These are phyloP conservation scores for Lodderomyces beijingensis DNA, from an alignment of 1,139 yeast genomes.

Conservation along the genomic window DNA sequence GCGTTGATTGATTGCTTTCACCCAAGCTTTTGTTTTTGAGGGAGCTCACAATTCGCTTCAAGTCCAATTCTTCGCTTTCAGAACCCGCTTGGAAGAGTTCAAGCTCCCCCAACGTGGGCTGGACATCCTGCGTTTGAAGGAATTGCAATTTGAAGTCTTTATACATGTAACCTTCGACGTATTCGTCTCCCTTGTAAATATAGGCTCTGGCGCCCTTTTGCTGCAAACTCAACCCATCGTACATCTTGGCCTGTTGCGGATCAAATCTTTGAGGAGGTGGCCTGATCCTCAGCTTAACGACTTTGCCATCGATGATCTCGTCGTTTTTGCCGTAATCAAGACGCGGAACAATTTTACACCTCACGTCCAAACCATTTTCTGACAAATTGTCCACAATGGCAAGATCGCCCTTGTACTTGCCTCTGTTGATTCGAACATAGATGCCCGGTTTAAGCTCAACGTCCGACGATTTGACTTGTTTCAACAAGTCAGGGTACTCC, in stretches of 20 bases:
- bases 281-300: conserved; percentile 53
- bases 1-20: conserved; percentile 28
- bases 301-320: conserved; percentile 52
- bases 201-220: conserved; percentile 71
- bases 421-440: conserved; percentile 85
- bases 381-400: conserved; percentile 92
- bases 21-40: conserved; percentile 53
- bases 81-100: conserved; percentile 73
- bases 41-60: conserved; percentile 80
- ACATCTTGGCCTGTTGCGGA: conserved; percentile 59
- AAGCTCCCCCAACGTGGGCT: conserved; percentile 85
- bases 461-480: conserved; percentile 86
- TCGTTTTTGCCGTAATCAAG: conserved; percentile 79
- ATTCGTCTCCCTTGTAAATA: conserved; percentile 82
- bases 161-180: conserved; percentile 78
- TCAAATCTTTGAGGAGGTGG: conserved; percentile 86
- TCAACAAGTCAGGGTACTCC: conserved; percentile 88
- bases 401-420: conserved; percentile 87
- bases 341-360: conserved; percentile 89
- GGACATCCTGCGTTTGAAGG: conserved; percentile 77
- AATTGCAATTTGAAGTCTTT: conserved; percentile 84
- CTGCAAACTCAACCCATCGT: conserved; percentile 56
- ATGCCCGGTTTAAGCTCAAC: conserved; percentile 88
- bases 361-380: conserved; percentile 91
- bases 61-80: conserved; percentile 71